Evolutionary conservation across 2,329 filamentous ascomycete genomes (phyloP).

Genomic region (Pestalotiopsis sp.): DNA sequence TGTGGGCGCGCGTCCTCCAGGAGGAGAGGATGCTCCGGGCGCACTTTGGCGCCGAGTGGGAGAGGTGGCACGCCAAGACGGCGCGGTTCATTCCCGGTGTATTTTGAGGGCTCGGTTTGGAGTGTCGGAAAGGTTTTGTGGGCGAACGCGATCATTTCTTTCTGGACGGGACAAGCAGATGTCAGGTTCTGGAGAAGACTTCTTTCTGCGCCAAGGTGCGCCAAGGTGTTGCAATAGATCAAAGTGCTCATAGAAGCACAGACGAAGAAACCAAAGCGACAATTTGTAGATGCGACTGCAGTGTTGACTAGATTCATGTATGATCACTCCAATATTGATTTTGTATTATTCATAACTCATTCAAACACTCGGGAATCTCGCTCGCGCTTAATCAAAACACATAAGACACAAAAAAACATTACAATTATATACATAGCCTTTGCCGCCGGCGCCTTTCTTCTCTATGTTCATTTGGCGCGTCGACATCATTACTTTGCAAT

Average conservation of each 20-base stretch:
- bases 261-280: neutral
- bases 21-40: slow-evolving; percentile 52
- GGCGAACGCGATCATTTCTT: neutral
- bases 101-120: slow-evolving; percentile 27
- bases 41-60: slow-evolving; percentile 50
- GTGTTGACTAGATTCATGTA: too few species aligned
- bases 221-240: too few species aligned
- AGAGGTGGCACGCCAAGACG: slow-evolving; percentile 47
- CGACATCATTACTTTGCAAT: neutral
- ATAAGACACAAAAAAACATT: neutral
- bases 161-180: too few species aligned
- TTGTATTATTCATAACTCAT: neutral
- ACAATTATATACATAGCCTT: neutral
- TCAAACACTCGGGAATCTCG: neutral
- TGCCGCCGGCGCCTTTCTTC: neutral
- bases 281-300: neutral
- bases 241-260: neutral
- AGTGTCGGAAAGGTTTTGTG: neutral
- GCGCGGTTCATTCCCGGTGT: slow-evolving; percentile 49
- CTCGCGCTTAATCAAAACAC: neutral
- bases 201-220: too few species aligned
- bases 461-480: neutral
- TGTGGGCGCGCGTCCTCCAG: slow-evolving; percentile 42
- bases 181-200: too few species aligned
- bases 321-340: neutral